Evolutionary conservation across 371 early-diverging fungal species (phyloP), one percentile per base, ranked within the genome.

Genomic region (Saksenaea oblongispora): DNA sequence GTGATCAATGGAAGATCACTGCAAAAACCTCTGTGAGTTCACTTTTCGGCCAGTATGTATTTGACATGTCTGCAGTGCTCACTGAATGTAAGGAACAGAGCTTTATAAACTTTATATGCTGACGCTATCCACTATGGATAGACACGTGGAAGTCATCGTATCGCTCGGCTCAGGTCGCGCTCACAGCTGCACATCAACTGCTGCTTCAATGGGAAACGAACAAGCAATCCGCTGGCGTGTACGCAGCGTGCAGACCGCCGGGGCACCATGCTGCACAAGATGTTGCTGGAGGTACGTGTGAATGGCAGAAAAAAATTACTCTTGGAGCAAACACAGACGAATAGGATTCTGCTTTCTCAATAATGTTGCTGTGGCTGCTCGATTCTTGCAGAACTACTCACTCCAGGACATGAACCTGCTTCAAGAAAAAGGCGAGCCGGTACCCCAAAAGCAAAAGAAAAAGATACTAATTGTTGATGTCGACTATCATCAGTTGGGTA

Each of bases 211-310:
- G 54, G 7, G 63, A 63, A 7, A 11, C 18, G 10, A 58, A 56
- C n/a, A 62, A 66, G 7, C 53, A 54, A 28, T 66, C 72, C 8
- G 44, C 66, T 1, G 67, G 73, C 0, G 67, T 87, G n/a, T 90
- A 88, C 71, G 89, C 90, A 0, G 69, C 89, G 8, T 88, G 87
- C 60, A 74, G 91, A 37, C 91, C 90, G 3, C 91, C 90, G 0
- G 89, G 88, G 0, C 88, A 88, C 56, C 88, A 88, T 62, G 85
- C 88, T 0, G 74, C 82, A 37, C 63, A 76, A 24, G 75, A 84
- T 34, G 54, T 86, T 36, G 84, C 86, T 37, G 88, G 84, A 28
- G 87, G 74, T 67, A 55, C 55, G 55, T 56, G 17, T 31, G 27
- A 7, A 37, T 37, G 39, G 13, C 11, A 26, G 8, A 58, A 37